phyloP scores from a whole-genome alignment of 352 stramenopile species.

The Globisporangium polare region DNA sequence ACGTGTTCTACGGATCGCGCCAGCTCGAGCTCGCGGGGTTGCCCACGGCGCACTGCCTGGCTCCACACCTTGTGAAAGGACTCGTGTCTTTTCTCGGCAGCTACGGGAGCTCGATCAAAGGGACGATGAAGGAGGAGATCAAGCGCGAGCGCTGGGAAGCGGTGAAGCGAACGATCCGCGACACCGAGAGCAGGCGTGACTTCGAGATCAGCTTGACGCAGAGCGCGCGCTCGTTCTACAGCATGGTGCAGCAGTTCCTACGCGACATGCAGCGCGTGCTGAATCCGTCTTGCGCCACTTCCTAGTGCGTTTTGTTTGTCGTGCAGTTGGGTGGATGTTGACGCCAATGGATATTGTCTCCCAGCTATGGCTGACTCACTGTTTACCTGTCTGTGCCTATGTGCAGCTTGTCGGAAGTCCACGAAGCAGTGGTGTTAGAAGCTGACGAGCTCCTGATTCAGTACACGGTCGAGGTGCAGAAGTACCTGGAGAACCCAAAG shows the following conservation, averaged over 20 bases:
- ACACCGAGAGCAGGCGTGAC: conserved; percentile 62
- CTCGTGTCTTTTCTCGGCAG: conserved; percentile 55
- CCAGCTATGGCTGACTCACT: neutral
- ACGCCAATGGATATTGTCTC: neutral
- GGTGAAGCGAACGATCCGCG: conserved; percentile 59
- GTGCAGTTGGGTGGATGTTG: neutral
- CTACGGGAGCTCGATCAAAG: conserved; percentile 70
- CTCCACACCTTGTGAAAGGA: conserved; percentile 54
- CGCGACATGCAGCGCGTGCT: conserved; percentile 73
- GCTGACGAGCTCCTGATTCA: conserved; percentile 58
- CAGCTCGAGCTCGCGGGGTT: conserved; percentile 76
- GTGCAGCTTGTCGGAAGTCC: conserved; percentile 48
- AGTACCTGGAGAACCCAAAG: conserved; percentile 65
- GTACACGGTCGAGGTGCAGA: conserved; percentile 54
- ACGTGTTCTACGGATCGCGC: conserved; percentile 78
- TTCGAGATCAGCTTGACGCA: conserved; percentile 79
- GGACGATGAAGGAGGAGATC: conserved; percentile 65
- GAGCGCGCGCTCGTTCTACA: conserved; percentile 74
- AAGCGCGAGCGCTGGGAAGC: conserved; percentile 85
- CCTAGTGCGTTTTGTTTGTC: conserved; percentile 35
- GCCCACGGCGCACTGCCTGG: conserved; percentile 69
- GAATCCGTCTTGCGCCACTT: conserved; percentile 77
- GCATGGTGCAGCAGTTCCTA: conserved; percentile 77
- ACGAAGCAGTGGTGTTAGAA: conserved; percentile 53
- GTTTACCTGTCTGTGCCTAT: neutral